These are phyloP conservation scores for Arctium minus DNA, from an alignment of 129 eudicot genomes.

Conservation along the genomic window DNA sequence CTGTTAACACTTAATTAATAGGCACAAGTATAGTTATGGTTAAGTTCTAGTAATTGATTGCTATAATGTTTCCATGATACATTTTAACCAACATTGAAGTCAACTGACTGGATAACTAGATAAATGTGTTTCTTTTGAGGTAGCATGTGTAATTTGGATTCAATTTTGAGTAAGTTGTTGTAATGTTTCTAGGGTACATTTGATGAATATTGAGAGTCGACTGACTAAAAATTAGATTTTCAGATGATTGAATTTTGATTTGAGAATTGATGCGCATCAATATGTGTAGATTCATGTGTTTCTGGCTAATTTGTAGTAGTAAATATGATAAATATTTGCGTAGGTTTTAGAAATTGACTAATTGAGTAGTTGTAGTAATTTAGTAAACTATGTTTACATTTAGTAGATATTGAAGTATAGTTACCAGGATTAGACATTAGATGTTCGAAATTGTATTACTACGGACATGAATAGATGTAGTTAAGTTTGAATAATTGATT, in stretches of 20 bases:
- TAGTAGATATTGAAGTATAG: neutral
- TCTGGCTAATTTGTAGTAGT: neutral
- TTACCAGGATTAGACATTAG: neutral
- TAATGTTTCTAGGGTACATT: conserved; percentile 9
- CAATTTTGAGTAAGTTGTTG: neutral
- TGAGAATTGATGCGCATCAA: neutral
- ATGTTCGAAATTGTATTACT: neutral
- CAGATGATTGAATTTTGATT: neutral
- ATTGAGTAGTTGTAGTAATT: neutral
- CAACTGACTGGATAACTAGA: neutral
- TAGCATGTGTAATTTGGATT: conserved; percentile 14
- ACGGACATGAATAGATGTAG: neutral
- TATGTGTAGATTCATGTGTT: conserved; percentile 2
- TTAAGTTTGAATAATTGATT: conserved; percentile 3
- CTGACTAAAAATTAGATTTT: neutral
- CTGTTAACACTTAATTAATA: too few species aligned
- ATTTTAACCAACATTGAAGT: neutral
- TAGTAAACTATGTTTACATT: neutral
- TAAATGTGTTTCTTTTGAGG: conserved; percentile 4
- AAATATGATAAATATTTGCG: neutral
- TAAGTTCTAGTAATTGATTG: conserved; percentile 1
- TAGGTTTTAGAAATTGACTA: neutral
- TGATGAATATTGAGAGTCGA: neutral
- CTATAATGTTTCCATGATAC: conserved; percentile 5
- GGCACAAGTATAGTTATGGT: neutral